These are phyloP conservation scores for Moesziomyces parantarcticus DNA, from an alignment of 1,284 basidiomycete species.

Conservation along the genomic window DNA sequence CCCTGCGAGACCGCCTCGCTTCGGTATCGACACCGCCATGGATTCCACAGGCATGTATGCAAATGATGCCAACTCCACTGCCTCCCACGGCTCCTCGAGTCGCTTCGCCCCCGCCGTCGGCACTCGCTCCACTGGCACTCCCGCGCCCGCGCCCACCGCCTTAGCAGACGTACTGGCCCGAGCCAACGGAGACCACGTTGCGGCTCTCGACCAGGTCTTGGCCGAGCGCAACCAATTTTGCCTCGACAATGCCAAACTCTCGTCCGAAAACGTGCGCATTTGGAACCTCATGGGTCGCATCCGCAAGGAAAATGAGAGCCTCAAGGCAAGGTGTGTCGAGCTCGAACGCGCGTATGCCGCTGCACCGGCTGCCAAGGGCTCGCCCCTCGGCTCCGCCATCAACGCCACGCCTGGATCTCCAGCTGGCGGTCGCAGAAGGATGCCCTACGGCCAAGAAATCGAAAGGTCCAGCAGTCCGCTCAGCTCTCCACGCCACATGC, in stretches of 20 bases:
- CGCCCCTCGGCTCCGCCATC: conserved; percentile 21
- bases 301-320: conserved; percentile 58
- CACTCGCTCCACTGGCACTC: conserved; percentile 30
- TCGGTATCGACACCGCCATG: conserved; percentile 32
- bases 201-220: conserved; percentile 57
- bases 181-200: conserved; percentile 35
- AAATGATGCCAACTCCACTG: conserved; percentile 32
- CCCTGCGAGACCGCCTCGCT: conserved; percentile 39
- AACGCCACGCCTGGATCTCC: conserved; percentile 30
- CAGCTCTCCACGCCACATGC: conserved; percentile 25
- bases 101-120: conserved; percentile 29
- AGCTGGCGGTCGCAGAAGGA: conserved; percentile 31
- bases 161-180: conserved; percentile 54
- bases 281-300: conserved; percentile 63
- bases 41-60: conserved; percentile 12
- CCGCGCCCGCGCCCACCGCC: conserved; percentile 45
- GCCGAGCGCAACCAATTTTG: conserved; percentile 59
- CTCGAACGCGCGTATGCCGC: conserved; percentile 31
- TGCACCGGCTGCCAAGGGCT: conserved; percentile 14
- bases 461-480: conserved; percentile 42
- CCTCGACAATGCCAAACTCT: conserved; percentile 56
- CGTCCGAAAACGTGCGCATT: conserved; percentile 60
- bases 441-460: conserved; percentile 18
- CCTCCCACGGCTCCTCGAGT: conserved; percentile 43
- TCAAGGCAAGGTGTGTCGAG: conserved; percentile 47